Evolutionary conservation across 257 asterid species (phyloP).

Genomic region (Nicotiana otophora): DNA sequence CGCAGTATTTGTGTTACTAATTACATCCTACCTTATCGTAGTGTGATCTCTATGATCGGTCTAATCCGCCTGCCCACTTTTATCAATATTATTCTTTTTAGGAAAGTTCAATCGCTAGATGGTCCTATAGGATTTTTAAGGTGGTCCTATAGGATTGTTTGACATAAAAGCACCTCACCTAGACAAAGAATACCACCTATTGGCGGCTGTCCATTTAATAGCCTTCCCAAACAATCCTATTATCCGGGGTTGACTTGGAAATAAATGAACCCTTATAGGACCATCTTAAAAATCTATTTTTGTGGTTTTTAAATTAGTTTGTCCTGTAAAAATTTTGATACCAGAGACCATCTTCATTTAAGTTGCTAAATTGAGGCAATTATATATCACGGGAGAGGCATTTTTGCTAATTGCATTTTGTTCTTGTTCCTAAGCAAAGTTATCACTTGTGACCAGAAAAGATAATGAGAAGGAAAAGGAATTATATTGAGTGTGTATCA

Average conservation of each 20-base stretch:
- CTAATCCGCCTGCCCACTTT: too few species aligned
- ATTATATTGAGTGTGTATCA: background rate
- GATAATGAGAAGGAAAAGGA: background rate
- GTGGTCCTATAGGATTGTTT: too few species aligned
- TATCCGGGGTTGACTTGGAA: slow-evolving; percentile 51
- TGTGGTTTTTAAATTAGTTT: background rate
- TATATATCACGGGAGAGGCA: background rate
- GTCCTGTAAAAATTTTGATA: background rate
- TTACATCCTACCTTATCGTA: too few species aligned
- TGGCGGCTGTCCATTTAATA: too few species aligned
- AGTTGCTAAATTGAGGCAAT: background rate
- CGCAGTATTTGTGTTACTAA: too few species aligned
- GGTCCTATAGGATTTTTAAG: too few species aligned
- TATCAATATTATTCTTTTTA: too few species aligned
- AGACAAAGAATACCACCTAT: too few species aligned
- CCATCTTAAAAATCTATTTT: background rate
- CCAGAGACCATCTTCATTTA: background rate
- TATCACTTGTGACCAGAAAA: background rate
- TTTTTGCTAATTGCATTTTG: background rate
- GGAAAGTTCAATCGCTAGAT: too few species aligned
- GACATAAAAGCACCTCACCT: too few species aligned
- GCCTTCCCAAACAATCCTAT: too few species aligned
- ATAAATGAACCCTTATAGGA: slow-evolving; percentile 24
- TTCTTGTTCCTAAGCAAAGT: background rate
- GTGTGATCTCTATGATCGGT: too few species aligned